Conservation (phyloP, 305 asterid genomes). For the Salvia sclarea region DNA sequence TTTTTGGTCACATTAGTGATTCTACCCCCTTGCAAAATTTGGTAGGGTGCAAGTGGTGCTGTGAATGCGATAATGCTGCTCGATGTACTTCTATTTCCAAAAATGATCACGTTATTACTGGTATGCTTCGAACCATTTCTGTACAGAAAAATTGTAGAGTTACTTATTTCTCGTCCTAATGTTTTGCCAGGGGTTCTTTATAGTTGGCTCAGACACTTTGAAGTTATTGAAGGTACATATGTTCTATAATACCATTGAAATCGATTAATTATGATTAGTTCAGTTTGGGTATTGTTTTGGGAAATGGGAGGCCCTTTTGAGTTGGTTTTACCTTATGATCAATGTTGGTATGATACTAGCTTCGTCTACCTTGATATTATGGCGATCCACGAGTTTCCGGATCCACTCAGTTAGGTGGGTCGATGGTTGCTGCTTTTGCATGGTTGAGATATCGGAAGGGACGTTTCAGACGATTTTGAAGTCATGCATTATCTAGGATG, state of each 20-base stretch:
- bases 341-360: not conserved
- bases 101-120: conserved; percentile 58
- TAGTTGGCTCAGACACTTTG: conserved; percentile 63
- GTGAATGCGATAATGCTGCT: conserved; percentile 91
- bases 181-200: conserved; percentile 64
- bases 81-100: conserved; percentile 76
- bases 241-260: not conserved
- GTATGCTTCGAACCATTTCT: conserved; percentile 39
- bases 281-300: not conserved
- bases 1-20: conserved; percentile 16
- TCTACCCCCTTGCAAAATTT: conserved; percentile 34
- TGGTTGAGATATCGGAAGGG: conserved; percentile 66
- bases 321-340: not conserved
- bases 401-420: conserved; percentile 90
- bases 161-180: conserved; percentile 19
- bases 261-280: no score
- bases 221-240: conserved; percentile 65
- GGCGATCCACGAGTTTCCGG: conserved; percentile 70
- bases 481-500: not conserved
- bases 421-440: conserved; percentile 68
- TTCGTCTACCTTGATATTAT: conserved; percentile 37
- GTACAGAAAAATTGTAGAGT: not conserved
- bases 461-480: conserved; percentile 53
- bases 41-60: conserved; percentile 98
- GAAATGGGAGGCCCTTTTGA: not conserved